Conservation (phyloP, 2,329 filamentous ascomycete genomes). For the Ophiostoma sp. region DNA sequence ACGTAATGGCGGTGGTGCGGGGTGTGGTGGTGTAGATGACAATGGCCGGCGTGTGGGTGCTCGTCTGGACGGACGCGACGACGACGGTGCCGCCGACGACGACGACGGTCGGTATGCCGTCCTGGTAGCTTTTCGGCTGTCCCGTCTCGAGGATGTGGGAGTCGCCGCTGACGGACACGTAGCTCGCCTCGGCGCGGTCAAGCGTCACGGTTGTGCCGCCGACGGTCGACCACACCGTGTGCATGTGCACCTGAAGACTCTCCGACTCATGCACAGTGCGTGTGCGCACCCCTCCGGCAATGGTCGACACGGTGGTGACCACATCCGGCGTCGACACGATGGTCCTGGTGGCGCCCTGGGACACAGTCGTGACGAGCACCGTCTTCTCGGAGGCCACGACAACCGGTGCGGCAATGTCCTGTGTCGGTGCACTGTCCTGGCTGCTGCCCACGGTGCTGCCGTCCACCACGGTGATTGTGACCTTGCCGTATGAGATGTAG, state of each 20-base stretch:
- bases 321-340: not conserved
- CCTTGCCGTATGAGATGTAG: constrained; percentile 26
- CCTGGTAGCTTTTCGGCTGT: not conserved
- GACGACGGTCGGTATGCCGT: not conserved
- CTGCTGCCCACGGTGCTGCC: not conserved
- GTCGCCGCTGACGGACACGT: not conserved
- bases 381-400: not conserved
- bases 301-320: not conserved
- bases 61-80: not conserved
- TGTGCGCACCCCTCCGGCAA: not conserved
- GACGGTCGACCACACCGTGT: not conserved
- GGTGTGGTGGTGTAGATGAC: not conserved
- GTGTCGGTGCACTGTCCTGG: constrained; percentile 24
- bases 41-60: not conserved
- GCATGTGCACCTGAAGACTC: not conserved
- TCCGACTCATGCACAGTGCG: not conserved
- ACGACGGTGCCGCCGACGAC: constrained; percentile 3
- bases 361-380: not conserved
- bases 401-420: not conserved
- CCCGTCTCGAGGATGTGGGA: not conserved
- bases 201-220: not conserved
- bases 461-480: constrained; percentile 27
- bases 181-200: not conserved
- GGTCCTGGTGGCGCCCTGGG: not conserved
- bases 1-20: constrained; percentile 30